Evolutionary conservation across 495 filamentous ascomycete species (phyloP).

Genomic region (Podospora comata): DNA sequence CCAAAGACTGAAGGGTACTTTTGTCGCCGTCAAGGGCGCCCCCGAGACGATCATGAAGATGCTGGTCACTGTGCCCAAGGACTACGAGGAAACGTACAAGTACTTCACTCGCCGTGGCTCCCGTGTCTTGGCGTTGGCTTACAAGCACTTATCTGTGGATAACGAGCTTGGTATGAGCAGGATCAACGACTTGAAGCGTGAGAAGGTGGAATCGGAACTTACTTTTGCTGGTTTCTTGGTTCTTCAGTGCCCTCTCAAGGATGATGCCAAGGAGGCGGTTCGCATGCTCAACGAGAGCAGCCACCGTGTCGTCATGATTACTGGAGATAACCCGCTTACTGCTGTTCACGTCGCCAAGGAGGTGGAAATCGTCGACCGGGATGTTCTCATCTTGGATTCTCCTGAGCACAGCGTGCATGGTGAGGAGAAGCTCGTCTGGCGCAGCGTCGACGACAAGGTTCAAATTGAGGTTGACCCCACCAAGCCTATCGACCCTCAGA

Average conservation of each 20-base stretch:
- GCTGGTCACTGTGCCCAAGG: constrained; percentile 73
- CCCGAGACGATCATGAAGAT: constrained; percentile 94
- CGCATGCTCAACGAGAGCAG: constrained; percentile 98
- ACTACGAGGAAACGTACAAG: constrained; percentile 98
- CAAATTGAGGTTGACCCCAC: constrained; percentile 84
- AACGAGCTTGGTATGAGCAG: constrained; percentile 73
- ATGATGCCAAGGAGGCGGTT: constrained; percentile 89
- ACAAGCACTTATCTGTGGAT: constrained; percentile 81
- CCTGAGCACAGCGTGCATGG: constrained; percentile 79
- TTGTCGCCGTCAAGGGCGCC: constrained; percentile 93
- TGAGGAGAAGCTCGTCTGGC: constrained; percentile 84
- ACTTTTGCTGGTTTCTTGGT: constrained; percentile 94
- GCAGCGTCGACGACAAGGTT: constrained; percentile 86
- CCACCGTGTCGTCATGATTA: constrained; percentile 99
- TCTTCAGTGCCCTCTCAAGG: constrained; percentile 91
- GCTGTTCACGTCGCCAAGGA: constrained; percentile 93
- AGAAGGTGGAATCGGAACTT: constrained; percentile 82
- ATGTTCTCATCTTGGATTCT: constrained; percentile 90
- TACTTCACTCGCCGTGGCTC: constrained; percentile 94
- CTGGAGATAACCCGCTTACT: constrained; percentile 95
- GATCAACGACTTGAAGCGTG: constrained; percentile 89
- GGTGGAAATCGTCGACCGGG: constrained; percentile 96
- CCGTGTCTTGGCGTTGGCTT: constrained; percentile 88
- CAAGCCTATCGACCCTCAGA: constrained; percentile 73
- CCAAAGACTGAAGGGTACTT: constrained; percentile 73